Base-by-base conservation (phyloP, 768 basidiomycete species). In the Suillus occidentalis region DNA sequence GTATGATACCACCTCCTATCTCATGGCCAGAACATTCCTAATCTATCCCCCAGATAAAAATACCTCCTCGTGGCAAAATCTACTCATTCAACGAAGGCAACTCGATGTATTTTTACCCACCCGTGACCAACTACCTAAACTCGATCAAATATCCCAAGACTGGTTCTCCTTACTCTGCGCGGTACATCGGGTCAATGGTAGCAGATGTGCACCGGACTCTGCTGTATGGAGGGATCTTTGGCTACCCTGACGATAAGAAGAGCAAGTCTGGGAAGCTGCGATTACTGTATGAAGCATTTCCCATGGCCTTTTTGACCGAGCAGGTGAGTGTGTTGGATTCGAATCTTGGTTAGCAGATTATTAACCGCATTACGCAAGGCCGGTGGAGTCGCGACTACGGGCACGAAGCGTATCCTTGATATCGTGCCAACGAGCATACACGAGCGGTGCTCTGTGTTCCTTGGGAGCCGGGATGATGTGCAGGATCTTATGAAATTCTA, bases 41-140 rank as follows among this genome's bases (percentile, higher is more conserved):
- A 31, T 18, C 13, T 62, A 20, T 13, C 18, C 22, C 28, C 39
- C 72, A 93, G 91, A 99, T 99, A 79, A 86, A 88, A 78, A 94
- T 99, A 68, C 97, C 97, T 8, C 69, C 87, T 12, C 89, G 97
- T 59, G 97, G 97, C 69, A 99, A 99, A 81, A 99, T 99, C 74
- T 99, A 99, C 82, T 98, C 96, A 4, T 97, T 99, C 85, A 99
- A 99, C 77, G 97, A 99, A 81, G 97, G 97, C 66, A 99, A 99
- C 81, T 87, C 95, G 39, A 83, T 94, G 85, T 96, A 96, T 80
- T 99, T 97, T 83, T 82, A 95, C 77, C 78, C 85, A 56, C 95
- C 92, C 20, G 91, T 93, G 57, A 79, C 79, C 59, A 86, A 87
- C 50, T 97, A 97, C 78, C 85, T 97, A 65, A 88, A 92, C 67